Evolutionary conservation across 208 protist species (phyloP).

Genomic region (Phytomonas sp.): DNA sequence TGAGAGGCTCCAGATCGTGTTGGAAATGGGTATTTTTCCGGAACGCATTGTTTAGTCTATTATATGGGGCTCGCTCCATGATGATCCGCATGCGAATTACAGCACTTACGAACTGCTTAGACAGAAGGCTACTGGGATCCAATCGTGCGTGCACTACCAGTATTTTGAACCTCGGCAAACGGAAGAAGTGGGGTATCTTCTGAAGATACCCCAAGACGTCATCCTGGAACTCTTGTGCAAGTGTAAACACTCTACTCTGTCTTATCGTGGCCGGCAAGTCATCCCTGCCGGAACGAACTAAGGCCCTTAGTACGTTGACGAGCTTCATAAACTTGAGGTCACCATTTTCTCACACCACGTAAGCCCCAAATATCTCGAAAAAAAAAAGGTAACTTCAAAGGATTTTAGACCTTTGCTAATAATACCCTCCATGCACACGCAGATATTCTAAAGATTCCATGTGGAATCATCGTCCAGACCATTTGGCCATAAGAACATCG

Average conservation of each 20-base stretch:
- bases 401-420: constrained; percentile 82
- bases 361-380: constrained; percentile 45
- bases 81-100: constrained; percentile 57
- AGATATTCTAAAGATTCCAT: constrained; percentile 26
- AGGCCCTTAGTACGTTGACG: not conserved
- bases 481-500: constrained; percentile 6
- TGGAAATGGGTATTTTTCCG: not conserved
- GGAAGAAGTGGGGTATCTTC: constrained; percentile 50
- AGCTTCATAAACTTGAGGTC: constrained; percentile 55
- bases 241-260: constrained; percentile 21
- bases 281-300: not conserved
- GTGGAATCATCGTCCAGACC: not conserved
- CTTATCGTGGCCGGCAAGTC: not conserved
- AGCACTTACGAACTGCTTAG: constrained; percentile 29
- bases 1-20: not conserved
- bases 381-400: constrained; percentile 42
- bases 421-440: constrained; percentile 65
- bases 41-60: constrained; percentile 9
- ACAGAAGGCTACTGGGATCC: constrained; percentile 33
- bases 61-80: constrained; percentile 10
- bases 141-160: constrained; percentile 76
- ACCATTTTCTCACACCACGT: constrained; percentile 71
- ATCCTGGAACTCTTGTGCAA: constrained; percentile 35
- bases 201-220: constrained; percentile 50
- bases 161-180: constrained; percentile 37